Base-by-base conservation (phyloP, 2,329 filamentous ascomycete genomes). In the Metarhizium album region DNA sequence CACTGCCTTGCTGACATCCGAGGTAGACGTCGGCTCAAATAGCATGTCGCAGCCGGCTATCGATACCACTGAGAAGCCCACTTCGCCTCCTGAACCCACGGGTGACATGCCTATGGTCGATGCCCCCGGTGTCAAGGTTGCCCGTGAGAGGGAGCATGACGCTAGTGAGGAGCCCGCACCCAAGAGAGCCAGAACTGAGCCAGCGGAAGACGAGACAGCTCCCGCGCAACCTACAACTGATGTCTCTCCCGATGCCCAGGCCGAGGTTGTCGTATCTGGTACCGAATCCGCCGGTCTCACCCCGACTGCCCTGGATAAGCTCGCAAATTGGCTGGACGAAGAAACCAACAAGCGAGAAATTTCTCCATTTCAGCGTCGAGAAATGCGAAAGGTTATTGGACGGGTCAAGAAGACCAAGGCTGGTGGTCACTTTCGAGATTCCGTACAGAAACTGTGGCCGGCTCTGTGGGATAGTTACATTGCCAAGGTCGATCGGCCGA, bases 341-440 rank as follows among this genome's bases (percentile, higher is more conserved):
- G 66, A 69, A 3, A 67, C 72, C 1, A 70, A 74, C 57, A 65
- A 67, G 48, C 69, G 73, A 46, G 64, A 71, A 1, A 77, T 89
- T 49, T 83, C 83, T 1, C 59, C 69, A 1, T 73, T 74, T 49
- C 81, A 86, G 58, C 74, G 74, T 51, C 79, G 78, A 48, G 83
- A 82, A 57, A 73, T 87, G 42, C 69, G 83, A 33, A 80, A 82
- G 54, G 75, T 83, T 31, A 70, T 91, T 48, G 84, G 82, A 31
- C 83, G 84, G 48, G 75, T 91, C 51, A 95, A 94, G 71, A 93
- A 95, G 68, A 90, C 88, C 45, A 89, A 91, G 64, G 81, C 84
- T 53, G 87, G 91, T 2, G 70, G 71, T 6, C 79, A 84, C 50
- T 97, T 95, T 71, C 77, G 81, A 55, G 77, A 83, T 42, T 84